phyloP scores from a whole-genome alignment of 805 yeast species.

The Cyberlindnera xylosilytica region DNA sequence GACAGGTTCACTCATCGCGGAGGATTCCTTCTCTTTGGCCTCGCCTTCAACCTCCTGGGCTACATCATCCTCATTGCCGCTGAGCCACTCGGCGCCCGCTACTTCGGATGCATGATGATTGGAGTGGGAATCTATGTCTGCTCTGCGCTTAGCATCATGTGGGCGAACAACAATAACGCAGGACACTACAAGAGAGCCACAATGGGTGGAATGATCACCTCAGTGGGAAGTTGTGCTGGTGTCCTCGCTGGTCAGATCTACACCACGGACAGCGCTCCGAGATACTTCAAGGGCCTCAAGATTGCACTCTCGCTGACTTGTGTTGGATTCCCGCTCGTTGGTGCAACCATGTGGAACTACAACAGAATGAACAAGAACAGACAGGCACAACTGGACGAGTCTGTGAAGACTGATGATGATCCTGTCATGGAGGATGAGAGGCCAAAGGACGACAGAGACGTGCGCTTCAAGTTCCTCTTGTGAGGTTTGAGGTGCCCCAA shows the following conservation, averaged over 20 bases:
- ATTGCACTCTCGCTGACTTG: slow-evolving; percentile 22
- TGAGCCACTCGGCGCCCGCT: slow-evolving; percentile 33
- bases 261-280: slow-evolving; percentile 36
- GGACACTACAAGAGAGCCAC: slow-evolving; percentile 40
- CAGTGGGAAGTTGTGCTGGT: slow-evolving; percentile 36
- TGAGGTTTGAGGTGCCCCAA: background rate
- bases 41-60: slow-evolving; percentile 32
- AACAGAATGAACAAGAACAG: slow-evolving; percentile 19
- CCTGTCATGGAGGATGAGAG: slow-evolving; percentile 14
- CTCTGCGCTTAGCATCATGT: slow-evolving; percentile 37
- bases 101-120: slow-evolving; percentile 36
- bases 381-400: slow-evolving; percentile 6
- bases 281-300: slow-evolving; percentile 34
- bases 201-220: slow-evolving; percentile 35
- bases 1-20: slow-evolving; percentile 33
- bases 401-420: slow-evolving; percentile 9
- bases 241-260: slow-evolving; percentile 37
- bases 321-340: slow-evolving; percentile 21
- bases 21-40: slow-evolving; percentile 34
- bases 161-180: slow-evolving; percentile 39
- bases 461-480: slow-evolving; percentile 14
- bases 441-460: slow-evolving; percentile 26
- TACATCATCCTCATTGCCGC: slow-evolving; percentile 33
- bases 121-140: slow-evolving; percentile 39
- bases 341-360: slow-evolving; percentile 20